Evolutionary conservation across 139 green algal species (phyloP), one percentile per base, ranked within the genome.

Genomic region (Chloropicon primus): DNA sequence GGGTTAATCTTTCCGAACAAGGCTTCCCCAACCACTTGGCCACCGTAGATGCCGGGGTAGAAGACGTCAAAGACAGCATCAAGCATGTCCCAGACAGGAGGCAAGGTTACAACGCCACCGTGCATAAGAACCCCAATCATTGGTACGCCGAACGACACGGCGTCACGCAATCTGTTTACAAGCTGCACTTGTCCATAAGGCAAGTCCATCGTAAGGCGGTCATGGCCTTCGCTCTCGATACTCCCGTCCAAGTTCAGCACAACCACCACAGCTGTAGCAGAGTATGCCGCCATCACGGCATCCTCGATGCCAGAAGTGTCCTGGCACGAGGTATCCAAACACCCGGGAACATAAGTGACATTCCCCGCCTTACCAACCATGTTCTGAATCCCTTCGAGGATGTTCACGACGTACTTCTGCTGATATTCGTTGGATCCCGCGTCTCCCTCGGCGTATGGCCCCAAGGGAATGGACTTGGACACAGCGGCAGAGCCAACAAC

Each of bases 171-270:
- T 17, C 17, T 5, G 41, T 62, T 62, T 17, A 62, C 41, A 17
- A 83, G 79, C 71, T 75, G 2, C 72, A n/a, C 23, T 53, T 83
- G 79, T 1, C n/a, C 23, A 22, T 75, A 2, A 3, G 79, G 79
- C n/a, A 83, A 53, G 21, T 29, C 25, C 74, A 83, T 54, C 24
- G 27, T 54, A 2, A 27, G 26, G 2, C 79, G 29, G 53, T 83
- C 79, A 17, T 28, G 23, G 24, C 1, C 74, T 25, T 83, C 79
- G 5, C 17, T 21, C 53, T 83, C 79, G 29, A 79, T 26, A 22
- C 62, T 74, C 26, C 24, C 28, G 74, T 80, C 79, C 2, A 83
- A 62, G 41, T 62, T 62, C 10, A 62, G 41, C 10, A 62, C 41
- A 17, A 62, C 41, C 5, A 62, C 41, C 41, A 24, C 21, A 24